These are phyloP conservation scores for Penicillium silybi DNA, from an alignment of 495 filamentous ascomycete genomes.

Conservation along the genomic window DNA sequence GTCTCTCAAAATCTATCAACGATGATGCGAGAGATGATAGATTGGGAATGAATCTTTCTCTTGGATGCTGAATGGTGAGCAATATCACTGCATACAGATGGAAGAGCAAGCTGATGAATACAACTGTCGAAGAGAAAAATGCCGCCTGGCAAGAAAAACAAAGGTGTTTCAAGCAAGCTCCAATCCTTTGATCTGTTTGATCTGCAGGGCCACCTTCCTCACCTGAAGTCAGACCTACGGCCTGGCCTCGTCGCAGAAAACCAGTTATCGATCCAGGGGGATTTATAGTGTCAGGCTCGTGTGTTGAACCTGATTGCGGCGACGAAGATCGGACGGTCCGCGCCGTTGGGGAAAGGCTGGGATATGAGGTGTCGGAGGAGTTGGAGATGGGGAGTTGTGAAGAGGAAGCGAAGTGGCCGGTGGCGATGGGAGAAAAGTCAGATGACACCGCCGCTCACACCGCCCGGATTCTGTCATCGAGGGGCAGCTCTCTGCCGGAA, in stretches of 20 bases:
- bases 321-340: background rate
- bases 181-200: conserved; percentile 18
- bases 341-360: background rate
- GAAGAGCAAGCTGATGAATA: conserved; percentile 30
- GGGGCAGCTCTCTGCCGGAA: background rate
- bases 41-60: conserved; percentile 26
- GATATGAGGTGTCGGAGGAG: background rate
- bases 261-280: background rate
- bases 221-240: conserved; percentile 6
- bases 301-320: background rate
- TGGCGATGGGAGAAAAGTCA: conserved; percentile 20
- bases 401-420: conserved; percentile 12
- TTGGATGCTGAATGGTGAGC: conserved; percentile 29
- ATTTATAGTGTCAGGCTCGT: background rate
- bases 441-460: conserved; percentile 17
- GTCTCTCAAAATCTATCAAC: conserved; percentile 26
- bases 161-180: conserved; percentile 10
- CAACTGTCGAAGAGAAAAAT: conserved; percentile 21
- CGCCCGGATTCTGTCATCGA: background rate
- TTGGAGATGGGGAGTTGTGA: background rate
- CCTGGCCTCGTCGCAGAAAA: background rate
- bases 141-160: conserved; percentile 12
- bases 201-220: conserved; percentile 18
- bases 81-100: conserved; percentile 39
- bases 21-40: conserved; percentile 23